Conservation (phyloP, 2,329 filamentous ascomycete species). For the Neofusicoccum parvum region DNA sequence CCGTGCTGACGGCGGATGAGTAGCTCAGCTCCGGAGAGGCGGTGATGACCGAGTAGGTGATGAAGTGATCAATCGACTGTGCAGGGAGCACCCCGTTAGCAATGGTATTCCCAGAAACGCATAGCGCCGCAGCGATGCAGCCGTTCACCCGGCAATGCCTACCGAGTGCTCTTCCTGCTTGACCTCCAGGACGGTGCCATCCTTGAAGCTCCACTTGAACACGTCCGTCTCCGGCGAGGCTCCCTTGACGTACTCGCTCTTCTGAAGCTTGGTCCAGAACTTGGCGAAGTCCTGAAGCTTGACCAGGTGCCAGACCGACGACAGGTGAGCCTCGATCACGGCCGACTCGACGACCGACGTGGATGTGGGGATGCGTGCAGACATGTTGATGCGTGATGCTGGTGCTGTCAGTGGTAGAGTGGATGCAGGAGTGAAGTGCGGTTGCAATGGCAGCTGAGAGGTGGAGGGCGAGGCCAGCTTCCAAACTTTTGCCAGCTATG, state of each 20-base stretch:
- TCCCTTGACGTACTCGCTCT: conserved; percentile 66
- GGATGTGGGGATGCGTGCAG: conserved; percentile 61
- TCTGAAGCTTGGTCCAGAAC: conserved; percentile 66
- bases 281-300: conserved; percentile 70
- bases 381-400: conserved; percentile 3
- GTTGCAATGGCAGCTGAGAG: background rate
- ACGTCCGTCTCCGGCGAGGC: conserved; percentile 66
- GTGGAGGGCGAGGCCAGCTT: background rate
- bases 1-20: conserved; percentile 67
- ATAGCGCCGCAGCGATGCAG: background rate
- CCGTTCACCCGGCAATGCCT: conserved; percentile 31
- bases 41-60: conserved; percentile 73
- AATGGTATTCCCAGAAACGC: conserved; percentile 1
- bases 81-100: background rate
- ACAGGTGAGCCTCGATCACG: conserved; percentile 68
- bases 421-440: background rate
- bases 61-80: conserved; percentile 71
- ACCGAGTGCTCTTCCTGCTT: conserved; percentile 78
- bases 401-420: background rate
- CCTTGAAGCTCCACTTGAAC: conserved; percentile 71
- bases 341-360: conserved; percentile 67
- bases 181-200: conserved; percentile 68
- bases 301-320: conserved; percentile 72
- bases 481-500: conserved; percentile 1
- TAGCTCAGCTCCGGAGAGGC: conserved; percentile 67